Evolutionary conservation across 2,329 filamentous ascomycete genomes (phyloP), one percentile per base, ranked within the genome.

Genomic region (Fusarium succisae): DNA sequence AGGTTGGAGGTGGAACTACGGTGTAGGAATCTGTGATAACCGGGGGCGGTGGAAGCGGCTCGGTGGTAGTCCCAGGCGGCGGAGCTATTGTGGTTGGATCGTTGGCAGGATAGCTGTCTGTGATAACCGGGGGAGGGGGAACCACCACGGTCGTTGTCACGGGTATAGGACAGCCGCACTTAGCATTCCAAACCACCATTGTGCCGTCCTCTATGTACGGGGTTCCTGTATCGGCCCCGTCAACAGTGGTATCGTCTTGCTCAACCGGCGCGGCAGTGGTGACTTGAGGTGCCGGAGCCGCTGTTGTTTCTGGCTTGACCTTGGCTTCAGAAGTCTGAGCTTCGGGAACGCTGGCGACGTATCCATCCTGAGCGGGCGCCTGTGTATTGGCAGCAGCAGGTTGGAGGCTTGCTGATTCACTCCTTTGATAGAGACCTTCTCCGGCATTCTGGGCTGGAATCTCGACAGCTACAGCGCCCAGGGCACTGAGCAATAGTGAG

Each of bases 401-500:
- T 14, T 47, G 64, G 9, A 70, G 22, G 17, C 37, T 62, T 24
- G 45, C 64, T 18, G 69, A 60, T 55, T 62, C 65, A 37, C 66
- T 66, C 37, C 73, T 74, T 14, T 60, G 57, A 24, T 73, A 43
- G 9, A 72, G 39, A 30, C 45, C 18, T 12, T 65, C 32, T 38
- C 56, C 30, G 10, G 30, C 54, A 24, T 72, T 66, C 32, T 67
- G 57, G 28, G 66, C 70, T 58, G 70, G 71, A 32, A 69, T 66
- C 55, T 69, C 55, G 35, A 57, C 51, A 39, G 74, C 72, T 59
- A 73, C 64, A 57, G 70, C 77, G 44, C 76, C 72, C 32, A 77
- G n/a, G 56, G 66, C 62, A 58, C 63, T 57, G 51, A 78, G 62
- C 12, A 71, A 60, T 44, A 76, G 32, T 57, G 72, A 69, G 63